phyloP scores from a whole-genome alignment of 2,329 filamentous ascomycete genomes.

The Samsoniella hepiali region DNA sequence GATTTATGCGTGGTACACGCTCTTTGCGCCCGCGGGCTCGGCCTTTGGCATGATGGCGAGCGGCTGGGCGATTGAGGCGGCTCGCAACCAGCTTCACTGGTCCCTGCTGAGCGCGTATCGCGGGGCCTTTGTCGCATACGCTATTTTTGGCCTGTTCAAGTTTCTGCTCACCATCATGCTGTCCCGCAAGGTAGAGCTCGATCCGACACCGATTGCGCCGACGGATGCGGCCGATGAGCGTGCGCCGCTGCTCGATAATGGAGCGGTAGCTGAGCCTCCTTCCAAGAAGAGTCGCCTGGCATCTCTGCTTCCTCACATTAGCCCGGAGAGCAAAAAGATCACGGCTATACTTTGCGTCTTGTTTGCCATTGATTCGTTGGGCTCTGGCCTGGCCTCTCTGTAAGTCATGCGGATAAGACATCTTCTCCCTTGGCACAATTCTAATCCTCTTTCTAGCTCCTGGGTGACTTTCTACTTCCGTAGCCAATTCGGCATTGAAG shows the following conservation, averaged over 20 bases:
- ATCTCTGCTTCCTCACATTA: slow-evolving; percentile 54
- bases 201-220: slow-evolving; percentile 19
- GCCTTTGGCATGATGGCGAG: slow-evolving; percentile 57
- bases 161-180: slow-evolving; percentile 49
- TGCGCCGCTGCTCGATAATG: slow-evolving; percentile 26
- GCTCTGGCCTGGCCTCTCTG: slow-evolving; percentile 65
- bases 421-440: background rate
- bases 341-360: slow-evolving; percentile 63
- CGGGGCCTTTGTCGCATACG: slow-evolving; percentile 56
- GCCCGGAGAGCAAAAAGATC: slow-evolving; percentile 49
- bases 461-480: slow-evolving; percentile 58
- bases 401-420: slow-evolving; percentile 36
- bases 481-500: slow-evolving; percentile 44
- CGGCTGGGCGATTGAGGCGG: slow-evolving; percentile 56
- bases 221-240: slow-evolving; percentile 19
- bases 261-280: background rate
- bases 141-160: slow-evolving; percentile 55
- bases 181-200: slow-evolving; percentile 43
- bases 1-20: slow-evolving; percentile 60
- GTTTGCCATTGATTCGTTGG: slow-evolving; percentile 66
- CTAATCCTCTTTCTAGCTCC: slow-evolving; percentile 36
- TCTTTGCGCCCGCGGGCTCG: slow-evolving; percentile 56
- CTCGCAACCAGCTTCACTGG: slow-evolving; percentile 44
- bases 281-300: slow-evolving; percentile 17
- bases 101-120: slow-evolving; percentile 47